Base-by-base conservation (phyloP, 331 rosid genomes). In the Ulmus americana region DNA sequence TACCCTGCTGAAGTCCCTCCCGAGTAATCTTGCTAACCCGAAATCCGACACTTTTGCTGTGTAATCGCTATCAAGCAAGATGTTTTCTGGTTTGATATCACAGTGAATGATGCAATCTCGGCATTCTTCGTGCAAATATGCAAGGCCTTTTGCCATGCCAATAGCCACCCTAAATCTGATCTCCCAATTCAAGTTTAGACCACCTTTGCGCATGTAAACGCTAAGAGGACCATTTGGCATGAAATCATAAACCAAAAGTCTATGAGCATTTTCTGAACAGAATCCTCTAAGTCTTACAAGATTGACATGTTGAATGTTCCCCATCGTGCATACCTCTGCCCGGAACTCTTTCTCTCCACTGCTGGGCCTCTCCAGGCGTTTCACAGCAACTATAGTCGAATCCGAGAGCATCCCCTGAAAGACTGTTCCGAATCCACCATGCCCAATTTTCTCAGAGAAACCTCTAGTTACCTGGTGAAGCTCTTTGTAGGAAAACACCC, bases 391-490 rank as follows among this genome's bases (percentile, higher is more conserved):
- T n/a, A 61, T 39, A 0, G 82, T 64, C 16, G 85, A 79, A 70
- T 87, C 97, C 46, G 64, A 57, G 45, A 90, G 65, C 68, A 78
- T 81, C 9, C 97, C 97, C 53, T 74, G 90, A 67, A 87, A 87
- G 46, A 90, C 97, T 0, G 90, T 85, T 61, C 97, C 97, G 47
- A 90, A 90, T 20, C 97, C 97, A 8, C 97, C 95, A 48, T 87
- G 94, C 39, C 97, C 97, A 0, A 90, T 71, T 64, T 90, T 87
- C 60, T 85, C 90, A 0, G 86, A 80, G 68, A 90, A 90, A 16
- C 85, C 82, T 16, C 84, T 69, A 0, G 97, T 90, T 0, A 86
- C 90, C 65, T 59, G 43, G 8, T 83, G 88, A 62, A 90, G 95
- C 77, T 90, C 95, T 67, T 87, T 87, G 68, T 81, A 83, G 22